Percentiles rank a stretch among this genome's conserved stretches.
Conservation (phyloP, 2,329 filamentous ascomycete genomes). For the Sporothrix variecibatus region DNA sequence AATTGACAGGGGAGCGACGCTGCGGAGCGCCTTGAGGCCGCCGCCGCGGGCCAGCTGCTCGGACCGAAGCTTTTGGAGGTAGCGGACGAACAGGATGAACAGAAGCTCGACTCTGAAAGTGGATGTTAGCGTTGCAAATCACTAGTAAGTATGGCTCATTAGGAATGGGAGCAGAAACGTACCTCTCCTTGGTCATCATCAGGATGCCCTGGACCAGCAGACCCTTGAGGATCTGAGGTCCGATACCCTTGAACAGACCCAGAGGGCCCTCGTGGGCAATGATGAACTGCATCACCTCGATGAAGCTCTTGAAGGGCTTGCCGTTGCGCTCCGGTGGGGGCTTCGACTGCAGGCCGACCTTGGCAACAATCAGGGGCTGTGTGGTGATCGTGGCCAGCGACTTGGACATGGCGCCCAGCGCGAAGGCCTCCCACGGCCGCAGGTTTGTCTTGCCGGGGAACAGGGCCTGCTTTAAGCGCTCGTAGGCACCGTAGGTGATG, state of each 20-base stretch:
- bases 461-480: constrained; percentile 75
- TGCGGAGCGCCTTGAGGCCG: constrained; percentile 60
- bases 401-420: constrained; percentile 91
- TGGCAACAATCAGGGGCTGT: constrained; percentile 95
- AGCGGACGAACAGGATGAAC: constrained; percentile 84
- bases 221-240: constrained; percentile 89
- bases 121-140: constrained; percentile 26
- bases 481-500: constrained; percentile 97
- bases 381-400: constrained; percentile 86
- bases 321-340: constrained; percentile 81
- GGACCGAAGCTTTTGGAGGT: constrained; percentile 69
- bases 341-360: constrained; percentile 92
- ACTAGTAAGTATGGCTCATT: background rate
- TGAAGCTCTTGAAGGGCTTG: constrained; percentile 89
- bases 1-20: constrained; percentile 35
- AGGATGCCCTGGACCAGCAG: constrained; percentile 90
- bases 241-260: constrained; percentile 96
- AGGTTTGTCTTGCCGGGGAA: constrained; percentile 77
- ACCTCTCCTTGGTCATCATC: constrained; percentile 99
- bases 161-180: constrained; percentile 36
- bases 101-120: constrained; percentile 73
- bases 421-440: constrained; percentile 83
- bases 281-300: constrained; percentile 95
- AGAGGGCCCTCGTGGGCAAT: constrained; percentile 79
- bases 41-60: constrained; percentile 70